Percentiles rank a stretch among this genome's conserved stretches.
Conservation (phyloP, 2,329 filamentous ascomycete genomes). For the Parastagonospora avenae region DNA sequence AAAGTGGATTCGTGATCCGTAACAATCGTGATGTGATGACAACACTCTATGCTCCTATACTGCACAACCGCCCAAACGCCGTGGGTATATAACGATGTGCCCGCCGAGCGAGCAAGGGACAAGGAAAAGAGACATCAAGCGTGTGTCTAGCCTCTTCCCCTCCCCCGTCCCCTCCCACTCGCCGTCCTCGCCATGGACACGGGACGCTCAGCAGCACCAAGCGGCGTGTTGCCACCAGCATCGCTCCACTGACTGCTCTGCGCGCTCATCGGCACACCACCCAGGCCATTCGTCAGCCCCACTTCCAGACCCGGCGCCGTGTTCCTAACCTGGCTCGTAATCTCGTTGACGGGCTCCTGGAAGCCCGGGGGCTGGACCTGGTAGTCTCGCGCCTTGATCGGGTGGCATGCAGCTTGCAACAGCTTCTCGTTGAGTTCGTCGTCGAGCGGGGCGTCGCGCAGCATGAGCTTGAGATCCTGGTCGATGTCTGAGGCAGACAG, state of each 20-base stretch:
- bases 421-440: constrained; percentile 48
- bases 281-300: constrained; percentile 21
- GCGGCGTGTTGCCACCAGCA: constrained; percentile 41
- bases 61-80: constrained; percentile 4
- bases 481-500: constrained; percentile 53
- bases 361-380: constrained; percentile 43
- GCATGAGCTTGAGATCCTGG: constrained; percentile 57
- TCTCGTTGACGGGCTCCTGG: constrained; percentile 37
- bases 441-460: constrained; percentile 43
- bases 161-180: constrained; percentile 43
- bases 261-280: constrained; percentile 48
- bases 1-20: background rate
- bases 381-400: constrained; percentile 40
- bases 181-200: constrained; percentile 46
- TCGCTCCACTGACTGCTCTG: constrained; percentile 47
- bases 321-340: constrained; percentile 35
- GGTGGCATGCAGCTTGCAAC: constrained; percentile 41
- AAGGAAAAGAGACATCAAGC: background rate
- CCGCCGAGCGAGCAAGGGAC: background rate
- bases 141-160: constrained; percentile 30
- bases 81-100: constrained; percentile 8
- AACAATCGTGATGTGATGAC: too few relatives aligned
- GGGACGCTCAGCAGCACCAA: constrained; percentile 35
- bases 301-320: constrained; percentile 42
- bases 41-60: background rate